Evolutionary conservation across 2,329 filamentous ascomycete genomes (phyloP), one percentile per base, ranked within the genome.

Genomic region (Ophiocordyceps sinensis): DNA sequence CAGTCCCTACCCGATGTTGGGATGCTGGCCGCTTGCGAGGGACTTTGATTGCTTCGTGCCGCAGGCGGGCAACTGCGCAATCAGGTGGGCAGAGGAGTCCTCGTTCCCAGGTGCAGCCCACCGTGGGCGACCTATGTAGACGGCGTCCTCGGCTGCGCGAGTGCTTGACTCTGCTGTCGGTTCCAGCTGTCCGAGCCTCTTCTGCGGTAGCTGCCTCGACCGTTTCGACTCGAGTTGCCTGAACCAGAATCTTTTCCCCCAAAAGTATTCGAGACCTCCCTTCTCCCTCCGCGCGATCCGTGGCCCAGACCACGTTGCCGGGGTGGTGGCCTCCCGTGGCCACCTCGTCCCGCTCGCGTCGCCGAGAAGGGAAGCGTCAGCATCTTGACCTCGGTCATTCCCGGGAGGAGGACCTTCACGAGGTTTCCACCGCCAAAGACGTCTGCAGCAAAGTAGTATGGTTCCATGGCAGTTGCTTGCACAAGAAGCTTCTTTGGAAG

Each of bases 401-500:
- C 63, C 2, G 66, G 67, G 9, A 71, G 56, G 12, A 53, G 47
- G 28, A 71, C 57, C 34, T 55, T 61, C 45, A 69, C 55, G 8
- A 57, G 53, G 36, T 53, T 59, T 6, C 57, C 57, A 5, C 58
- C 57, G 9, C 54, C 57, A 30, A 56, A 55, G 4, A 56, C 50
- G 11, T 61, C 57, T 2, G 55, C 49, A 11, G 49, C 36, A 37
- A 63, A 58, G 43, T 57, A 56, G 41, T 58, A 58, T 1, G 59
- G 54, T 38, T 63, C 60, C 46, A 56, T 55, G 15, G 53, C 51
- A 19, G 53, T 47, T 13, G 60, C 47, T 36, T 64, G 56, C 15
- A 76, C 57, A 28, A 64, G 52, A 34, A 77, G 68, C 47, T 64
- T 69, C 45, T 65, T 66, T 1, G 68, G 72, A 12, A 78, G 60